Evolutionary conservation across 495 filamentous ascomycete genomes (phyloP).

Genomic region (Baudoinia panamericana): DNA sequence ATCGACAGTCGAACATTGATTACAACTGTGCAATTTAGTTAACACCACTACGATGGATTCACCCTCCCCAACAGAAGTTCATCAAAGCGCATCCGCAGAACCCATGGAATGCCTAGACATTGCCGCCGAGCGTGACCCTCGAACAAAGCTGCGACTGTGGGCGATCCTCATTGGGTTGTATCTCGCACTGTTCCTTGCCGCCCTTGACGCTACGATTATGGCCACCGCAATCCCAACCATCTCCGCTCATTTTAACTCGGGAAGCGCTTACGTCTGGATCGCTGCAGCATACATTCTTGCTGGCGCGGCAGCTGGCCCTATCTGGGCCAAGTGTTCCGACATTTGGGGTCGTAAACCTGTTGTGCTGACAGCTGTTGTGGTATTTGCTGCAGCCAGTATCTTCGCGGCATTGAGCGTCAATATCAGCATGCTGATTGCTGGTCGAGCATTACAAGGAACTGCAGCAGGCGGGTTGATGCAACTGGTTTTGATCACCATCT

Average conservation of each 20-base stretch:
- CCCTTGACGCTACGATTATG: slow-evolving; percentile 52
- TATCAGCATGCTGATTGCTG: slow-evolving; percentile 44
- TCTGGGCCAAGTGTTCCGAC: slow-evolving; percentile 47
- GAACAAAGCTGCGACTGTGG: no score
- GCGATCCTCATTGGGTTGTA: no score
- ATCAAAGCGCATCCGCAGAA: no score
- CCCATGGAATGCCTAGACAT: no score
- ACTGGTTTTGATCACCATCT: slow-evolving; percentile 42
- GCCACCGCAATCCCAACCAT: slow-evolving; percentile 45
- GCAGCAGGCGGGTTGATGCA: slow-evolving; percentile 43
- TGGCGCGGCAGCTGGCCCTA: slow-evolving; percentile 39
- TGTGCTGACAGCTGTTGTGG: slow-evolving; percentile 34
- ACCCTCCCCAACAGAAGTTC: no score
- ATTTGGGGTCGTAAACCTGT: slow-evolving; percentile 51
- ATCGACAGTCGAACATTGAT: no score
- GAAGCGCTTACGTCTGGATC: slow-evolving; percentile 48
- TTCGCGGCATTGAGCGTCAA: slow-evolving; percentile 37
- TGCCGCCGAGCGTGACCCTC: no score
- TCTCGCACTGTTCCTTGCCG: slow-evolving; percentile 40
- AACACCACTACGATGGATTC: no score
- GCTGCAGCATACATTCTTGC: slow-evolving; percentile 50
- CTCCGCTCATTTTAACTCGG: slow-evolving; percentile 44
- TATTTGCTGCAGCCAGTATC: slow-evolving; percentile 31
- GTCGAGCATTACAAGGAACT: slow-evolving; percentile 42
- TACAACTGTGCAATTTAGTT: no score